Evolutionary conservation across 805 yeast species (phyloP).

Genomic region (Sugiyamaella americana): DNA sequence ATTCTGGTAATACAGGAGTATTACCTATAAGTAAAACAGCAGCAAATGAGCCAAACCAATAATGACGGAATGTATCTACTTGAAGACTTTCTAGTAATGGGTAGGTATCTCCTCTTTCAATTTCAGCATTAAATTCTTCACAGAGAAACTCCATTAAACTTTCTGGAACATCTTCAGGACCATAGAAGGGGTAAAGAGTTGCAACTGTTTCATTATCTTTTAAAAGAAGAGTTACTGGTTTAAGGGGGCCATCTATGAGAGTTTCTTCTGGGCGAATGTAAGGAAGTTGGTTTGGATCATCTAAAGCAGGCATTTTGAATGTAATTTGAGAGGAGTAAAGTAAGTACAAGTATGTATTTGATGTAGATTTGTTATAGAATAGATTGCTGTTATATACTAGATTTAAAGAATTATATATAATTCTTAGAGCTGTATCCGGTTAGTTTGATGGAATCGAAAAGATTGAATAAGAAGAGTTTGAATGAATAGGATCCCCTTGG

Average conservation of each 20-base stretch:
- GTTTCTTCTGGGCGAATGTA: not conserved
- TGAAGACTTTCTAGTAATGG: constrained; percentile 79
- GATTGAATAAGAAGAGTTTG: no score
- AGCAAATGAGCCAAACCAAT: constrained; percentile 84
- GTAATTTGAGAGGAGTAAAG: no score
- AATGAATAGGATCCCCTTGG: no score
- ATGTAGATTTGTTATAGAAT: no score
- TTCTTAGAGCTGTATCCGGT: no score
- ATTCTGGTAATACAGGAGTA: constrained; percentile 12
- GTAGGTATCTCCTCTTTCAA: constrained; percentile 74
- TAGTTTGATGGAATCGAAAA: no score
- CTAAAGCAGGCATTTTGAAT: constrained; percentile 2
- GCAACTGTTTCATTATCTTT: constrained; percentile 47
- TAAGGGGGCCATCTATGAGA: constrained; percentile 17
- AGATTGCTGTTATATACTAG: no score
- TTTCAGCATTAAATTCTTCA: constrained; percentile 54
- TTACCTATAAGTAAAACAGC: constrained; percentile 63
- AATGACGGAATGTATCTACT: constrained; percentile 67
- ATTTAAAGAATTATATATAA: no score
- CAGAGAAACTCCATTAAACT: constrained; percentile 43
- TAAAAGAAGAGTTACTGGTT: constrained; percentile 64
- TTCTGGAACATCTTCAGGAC: constrained; percentile 43
- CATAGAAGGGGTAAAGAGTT: constrained; percentile 57
- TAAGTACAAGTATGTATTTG: no score
- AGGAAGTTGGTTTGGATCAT: constrained; percentile 3